Conservation (phyloP, 371 early-diverging fungal genomes). For the Blastocladiella emersonii region DNA sequence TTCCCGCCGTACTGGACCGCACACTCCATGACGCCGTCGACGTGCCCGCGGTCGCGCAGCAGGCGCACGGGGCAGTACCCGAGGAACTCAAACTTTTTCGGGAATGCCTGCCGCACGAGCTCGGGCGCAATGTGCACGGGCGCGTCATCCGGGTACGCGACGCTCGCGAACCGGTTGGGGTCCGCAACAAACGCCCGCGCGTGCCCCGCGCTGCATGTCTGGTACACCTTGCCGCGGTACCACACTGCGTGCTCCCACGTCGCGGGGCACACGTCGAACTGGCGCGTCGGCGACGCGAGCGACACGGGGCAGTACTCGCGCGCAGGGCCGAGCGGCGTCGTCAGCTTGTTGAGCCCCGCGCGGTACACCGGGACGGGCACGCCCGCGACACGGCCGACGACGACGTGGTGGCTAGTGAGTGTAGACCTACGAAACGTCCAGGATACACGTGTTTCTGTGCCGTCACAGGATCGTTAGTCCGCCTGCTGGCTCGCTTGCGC, state of each 20-base stretch:
- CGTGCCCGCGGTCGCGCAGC: background rate
- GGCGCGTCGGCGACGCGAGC: background rate
- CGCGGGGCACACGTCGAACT: background rate
- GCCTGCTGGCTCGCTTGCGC: no score
- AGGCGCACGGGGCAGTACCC: constrained; percentile 1
- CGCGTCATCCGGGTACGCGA: background rate
- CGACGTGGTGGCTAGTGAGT: no score
- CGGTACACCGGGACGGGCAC: background rate
- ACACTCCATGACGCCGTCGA: background rate
- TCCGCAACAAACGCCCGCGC: background rate
- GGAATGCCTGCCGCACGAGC: background rate
- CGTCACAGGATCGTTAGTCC: no score
- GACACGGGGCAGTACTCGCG: background rate
- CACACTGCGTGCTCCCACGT: no score
- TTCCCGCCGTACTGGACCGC: background rate
- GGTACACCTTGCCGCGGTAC: background rate
- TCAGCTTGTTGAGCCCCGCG: background rate
- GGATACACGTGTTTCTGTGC: no score
- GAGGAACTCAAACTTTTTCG: background rate
- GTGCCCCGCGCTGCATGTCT: background rate
- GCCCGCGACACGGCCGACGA: background rate
- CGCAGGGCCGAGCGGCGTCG: background rate
- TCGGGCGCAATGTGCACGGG: background rate
- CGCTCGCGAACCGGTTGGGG: background rate
- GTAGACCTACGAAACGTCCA: no score